Percentiles rank a stretch among this genome's conserved stretches.
phyloP scores from a whole-genome alignment of 257 asterid species.

The Craterostigma plantagineum region DNA sequence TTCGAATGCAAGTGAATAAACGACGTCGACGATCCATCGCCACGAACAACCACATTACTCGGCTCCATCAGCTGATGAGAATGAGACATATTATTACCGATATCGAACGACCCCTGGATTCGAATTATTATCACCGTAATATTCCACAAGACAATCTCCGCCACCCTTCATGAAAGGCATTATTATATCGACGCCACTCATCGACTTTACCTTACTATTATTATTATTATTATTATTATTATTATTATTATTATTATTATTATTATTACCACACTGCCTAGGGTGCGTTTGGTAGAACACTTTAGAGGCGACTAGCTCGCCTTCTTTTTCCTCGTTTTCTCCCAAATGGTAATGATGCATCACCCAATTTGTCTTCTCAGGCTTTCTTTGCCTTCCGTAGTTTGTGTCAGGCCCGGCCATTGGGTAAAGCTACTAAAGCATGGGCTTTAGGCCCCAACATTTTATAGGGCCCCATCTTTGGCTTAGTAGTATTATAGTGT shows the following conservation, averaged over 20 bases:
- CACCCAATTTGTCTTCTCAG: slow-evolving; percentile 75
- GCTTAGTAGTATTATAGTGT: no score
- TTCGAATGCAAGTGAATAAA: slow-evolving; percentile 40
- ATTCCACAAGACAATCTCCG: slow-evolving; percentile 21
- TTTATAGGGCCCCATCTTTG: no score
- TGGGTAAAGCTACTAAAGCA: no score
- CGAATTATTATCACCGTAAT: slow-evolving; percentile 1
- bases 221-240: no score
- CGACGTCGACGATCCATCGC: slow-evolving; percentile 42
- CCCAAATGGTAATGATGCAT: no score
- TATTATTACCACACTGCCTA: slow-evolving; percentile 57
- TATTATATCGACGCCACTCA: slow-evolving; percentile 4
- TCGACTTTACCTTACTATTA: no score
- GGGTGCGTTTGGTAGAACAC: slow-evolving; percentile 96
- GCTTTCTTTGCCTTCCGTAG: slow-evolving; percentile 76
- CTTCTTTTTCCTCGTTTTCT: slow-evolving; percentile 66
- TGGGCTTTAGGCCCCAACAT: no score
- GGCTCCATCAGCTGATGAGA: slow-evolving; percentile 12
- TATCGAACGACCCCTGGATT: slow-evolving; percentile 11
- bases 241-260: no score
- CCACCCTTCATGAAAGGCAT: no score
- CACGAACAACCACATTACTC: slow-evolving; percentile 32
- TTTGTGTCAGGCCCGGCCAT: no score
- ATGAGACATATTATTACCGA: no score
- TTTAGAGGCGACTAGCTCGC: slow-evolving; percentile 76